Percentiles rank a stretch among this genome's conserved stretches.
Conservation (phyloP, 73 alveolate genomes). For the Paramecium caudatum region DNA sequence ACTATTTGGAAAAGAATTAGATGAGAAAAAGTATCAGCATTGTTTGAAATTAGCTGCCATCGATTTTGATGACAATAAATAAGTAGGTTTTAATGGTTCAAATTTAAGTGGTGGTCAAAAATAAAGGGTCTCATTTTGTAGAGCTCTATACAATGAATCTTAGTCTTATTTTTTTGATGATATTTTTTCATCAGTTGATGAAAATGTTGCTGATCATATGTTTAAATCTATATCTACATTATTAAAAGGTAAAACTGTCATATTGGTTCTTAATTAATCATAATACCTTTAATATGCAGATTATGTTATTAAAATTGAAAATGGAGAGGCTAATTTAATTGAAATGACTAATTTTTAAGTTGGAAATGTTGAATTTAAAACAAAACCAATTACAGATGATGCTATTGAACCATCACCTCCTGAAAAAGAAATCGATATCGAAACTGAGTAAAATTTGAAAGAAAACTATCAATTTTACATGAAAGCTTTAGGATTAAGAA, state of each 20-base stretch:
- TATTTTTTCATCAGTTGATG: constrained; percentile 74
- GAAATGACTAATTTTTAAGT: background rate
- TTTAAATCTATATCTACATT: constrained; percentile 69
- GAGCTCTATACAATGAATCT: constrained; percentile 68
- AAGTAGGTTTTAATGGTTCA: constrained; percentile 77
- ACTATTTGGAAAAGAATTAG: constrained; percentile 46
- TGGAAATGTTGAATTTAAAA: constrained; percentile 19
- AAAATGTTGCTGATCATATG: constrained; percentile 73
- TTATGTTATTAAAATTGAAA: constrained; percentile 54
- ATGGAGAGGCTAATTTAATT: background rate
- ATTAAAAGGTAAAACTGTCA: constrained; percentile 63
- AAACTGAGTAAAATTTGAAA: constrained; percentile 65
- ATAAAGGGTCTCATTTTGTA: constrained; percentile 67
- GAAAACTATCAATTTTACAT: constrained; percentile 69
- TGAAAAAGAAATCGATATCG: constrained; percentile 62
- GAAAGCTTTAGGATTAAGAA: constrained; percentile 56
- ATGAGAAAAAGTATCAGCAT: constrained; percentile 12
- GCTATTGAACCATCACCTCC: constrained; percentile 45
- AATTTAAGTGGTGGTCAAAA: constrained; percentile 78
- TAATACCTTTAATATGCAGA: constrained; percentile 71
- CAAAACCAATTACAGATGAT: background rate
- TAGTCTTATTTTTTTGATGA: constrained; percentile 74
- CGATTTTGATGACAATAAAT: constrained; percentile 68
- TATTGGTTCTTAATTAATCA: constrained; percentile 58
- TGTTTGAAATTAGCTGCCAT: constrained; percentile 38